Evolutionary conservation across 306 rosid species (phyloP), one percentile per base, ranked within the genome.

Genomic region (Hippophae gyantsensis): DNA sequence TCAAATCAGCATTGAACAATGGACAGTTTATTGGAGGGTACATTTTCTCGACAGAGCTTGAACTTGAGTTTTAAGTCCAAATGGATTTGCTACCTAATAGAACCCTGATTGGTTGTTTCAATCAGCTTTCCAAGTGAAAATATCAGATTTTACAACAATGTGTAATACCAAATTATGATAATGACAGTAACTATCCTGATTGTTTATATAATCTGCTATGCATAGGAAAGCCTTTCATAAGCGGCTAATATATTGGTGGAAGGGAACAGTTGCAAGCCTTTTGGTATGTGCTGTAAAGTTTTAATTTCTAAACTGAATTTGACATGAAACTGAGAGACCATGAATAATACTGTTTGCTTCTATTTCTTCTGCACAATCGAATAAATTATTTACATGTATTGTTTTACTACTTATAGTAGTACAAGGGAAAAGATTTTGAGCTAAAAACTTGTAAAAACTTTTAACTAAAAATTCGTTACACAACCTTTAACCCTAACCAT

Each of bases 161-260:
- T 42, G 60, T 13, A 48, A 13, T 48, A 10, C 32, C 42, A 64
- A 47, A 76, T 23, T 42, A 67, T 63, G 66, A 69, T 69, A 82
- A 44, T 74, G 72, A 65, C 92, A 87, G 11, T 63, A 56, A 63
- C 48, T 58, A 3, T 73, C 58, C 11, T 42, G 76, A 8, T 54
- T 42, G 12, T 66, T 70, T 54, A 69, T 72, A 27, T 63, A 61
- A 12, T 57, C 69, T 44, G 89, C 70, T 58, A 86, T 50, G 75
- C 95, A 87, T 50, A 84, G 83, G 81, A 87, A 84, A 51, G 89
- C 62, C 86, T 65, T 70, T 87, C 95, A 59, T 84, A 87, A 50
- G 92, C 74, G 3, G 80, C 74, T 8, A 66, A 75, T 92, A 87
- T 87, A 51, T 82, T 87, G 8, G 69, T 84, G 43, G 92, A 83